Base-by-base conservation (phyloP, 805 yeast species). In the Metschnikowia reukaufii region DNA sequence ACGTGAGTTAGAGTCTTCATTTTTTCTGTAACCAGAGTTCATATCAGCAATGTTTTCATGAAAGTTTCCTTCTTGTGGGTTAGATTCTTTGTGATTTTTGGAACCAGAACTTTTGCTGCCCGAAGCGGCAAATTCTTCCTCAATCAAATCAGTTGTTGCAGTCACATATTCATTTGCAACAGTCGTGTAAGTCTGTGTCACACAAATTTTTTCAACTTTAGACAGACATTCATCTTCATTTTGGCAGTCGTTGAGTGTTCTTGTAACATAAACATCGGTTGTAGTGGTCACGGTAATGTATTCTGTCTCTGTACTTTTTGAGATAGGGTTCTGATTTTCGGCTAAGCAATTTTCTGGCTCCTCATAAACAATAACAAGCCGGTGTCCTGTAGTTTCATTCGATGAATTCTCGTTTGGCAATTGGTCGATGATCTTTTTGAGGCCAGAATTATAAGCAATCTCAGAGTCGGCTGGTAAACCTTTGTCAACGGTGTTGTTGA, bases 311-410 rank as follows among this genome's bases (percentile, higher is more conserved):
- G 44, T 39, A 16, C 7, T 20, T n/a, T n/a, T n/a, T n/a, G n/a
- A n/a, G n/a, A 23, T 18, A 19, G 27, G 4, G 4, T 31, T 42
- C 4, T 25, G 6, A 4, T 18, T 17, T 19, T 23, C 29, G 34
- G 25, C 12, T 6, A 21, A n/a, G 13, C 40, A 39, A n/a, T 23
- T 13, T 2, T n/a, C 9, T 13, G 40, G 41, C 29, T 20, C 19
- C 30, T 45, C 44, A 27, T 39, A 39, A 16, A 35, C 34, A 21
- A 45, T 17, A 4, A 39, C 44, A 34, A 39, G 13, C 8, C 32
- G 40, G 15, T 33, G 12, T 2, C 48, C 41, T 7, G 39, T 1
- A 3, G 39, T 31, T 10, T 4, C 16, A 18, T 5, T 25, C n/a
- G 35, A 18, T 1, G 36, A 12, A 25, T 27, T 25, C 13, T 17